Conservation (phyloP, 2,329 filamentous ascomycete genomes). For the Thermoascus crustaceus region DNA sequence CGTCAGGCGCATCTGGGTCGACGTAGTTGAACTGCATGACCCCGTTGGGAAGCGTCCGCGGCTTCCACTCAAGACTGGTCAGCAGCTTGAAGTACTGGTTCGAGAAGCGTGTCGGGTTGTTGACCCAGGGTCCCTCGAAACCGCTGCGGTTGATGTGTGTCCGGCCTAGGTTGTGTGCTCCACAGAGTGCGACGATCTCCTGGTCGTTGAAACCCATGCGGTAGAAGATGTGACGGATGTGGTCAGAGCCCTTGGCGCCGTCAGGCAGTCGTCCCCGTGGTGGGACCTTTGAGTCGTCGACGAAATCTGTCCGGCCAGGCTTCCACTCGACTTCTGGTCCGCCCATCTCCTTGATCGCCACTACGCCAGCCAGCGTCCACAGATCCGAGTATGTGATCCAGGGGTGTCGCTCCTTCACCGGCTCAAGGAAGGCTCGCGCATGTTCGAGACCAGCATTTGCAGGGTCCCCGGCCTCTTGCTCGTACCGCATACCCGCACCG, state of each 20-base stretch:
- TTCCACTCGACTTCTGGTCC: conserved; percentile 51
- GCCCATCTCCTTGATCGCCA: conserved; percentile 53
- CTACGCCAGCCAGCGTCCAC: conserved; percentile 55
- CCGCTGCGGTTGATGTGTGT: conserved; percentile 50
- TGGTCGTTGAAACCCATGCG: conserved; percentile 55
- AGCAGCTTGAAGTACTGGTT: conserved; percentile 52
- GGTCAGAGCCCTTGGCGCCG: conserved; percentile 46
- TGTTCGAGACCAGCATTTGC: conserved; percentile 58
- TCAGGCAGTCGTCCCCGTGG: conserved; percentile 52
- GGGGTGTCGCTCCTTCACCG: conserved; percentile 49
- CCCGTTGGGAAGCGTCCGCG: conserved; percentile 45
- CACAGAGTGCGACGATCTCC: conserved; percentile 50
- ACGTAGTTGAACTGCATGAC: conserved; percentile 52
- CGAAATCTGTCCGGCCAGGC: conserved; percentile 53
- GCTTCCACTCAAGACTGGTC: conserved; percentile 46
- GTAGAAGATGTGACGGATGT: conserved; percentile 49
- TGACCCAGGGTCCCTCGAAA: conserved; percentile 53
- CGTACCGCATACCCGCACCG: conserved; percentile 59
- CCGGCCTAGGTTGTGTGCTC: conserved; percentile 50
- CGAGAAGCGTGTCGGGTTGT: conserved; percentile 51
- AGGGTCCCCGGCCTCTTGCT: conserved; percentile 55
- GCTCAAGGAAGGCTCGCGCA: conserved; percentile 56
- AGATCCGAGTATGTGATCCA: conserved; percentile 61
- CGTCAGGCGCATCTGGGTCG: conserved; percentile 43
- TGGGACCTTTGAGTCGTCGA: conserved; percentile 53